These are phyloP conservation scores for Dothiorella sarmentorum DNA, from an alignment of 2,329 filamentous ascomycete genomes.

Conservation along the genomic window DNA sequence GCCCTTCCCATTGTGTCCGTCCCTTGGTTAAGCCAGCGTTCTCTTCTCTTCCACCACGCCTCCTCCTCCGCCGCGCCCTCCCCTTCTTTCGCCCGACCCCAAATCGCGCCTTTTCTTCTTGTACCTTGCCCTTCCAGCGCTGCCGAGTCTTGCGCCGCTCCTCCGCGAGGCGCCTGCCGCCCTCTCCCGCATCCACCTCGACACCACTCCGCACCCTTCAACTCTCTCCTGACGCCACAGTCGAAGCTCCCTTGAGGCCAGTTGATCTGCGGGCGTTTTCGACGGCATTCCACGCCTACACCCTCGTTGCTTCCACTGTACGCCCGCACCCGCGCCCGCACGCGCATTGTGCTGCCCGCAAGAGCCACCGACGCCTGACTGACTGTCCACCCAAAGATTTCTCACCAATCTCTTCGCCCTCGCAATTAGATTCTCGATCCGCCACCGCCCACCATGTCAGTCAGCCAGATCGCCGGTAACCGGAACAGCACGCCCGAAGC, in stretches of 20 bases:
- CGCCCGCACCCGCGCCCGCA: not conserved
- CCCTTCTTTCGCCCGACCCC: slow-evolving; percentile 1
- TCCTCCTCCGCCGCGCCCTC: not conserved
- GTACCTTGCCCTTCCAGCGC: slow-evolving; percentile 14
- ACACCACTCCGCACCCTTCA: slow-evolving; percentile 11
- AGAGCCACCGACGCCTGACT: not conserved
- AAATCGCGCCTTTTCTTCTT: slow-evolving; percentile 18
- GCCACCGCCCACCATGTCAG: slow-evolving; percentile 40
- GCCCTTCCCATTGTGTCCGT: not conserved
- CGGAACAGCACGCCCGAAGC: slow-evolving; percentile 97
- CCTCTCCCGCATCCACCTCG: too few species aligned
- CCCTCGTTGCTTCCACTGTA: slow-evolving; percentile 14
- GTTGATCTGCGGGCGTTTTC: slow-evolving; percentile 19
- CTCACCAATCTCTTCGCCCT: not conserved
- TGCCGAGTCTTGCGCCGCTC: not conserved
- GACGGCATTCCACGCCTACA: not conserved
- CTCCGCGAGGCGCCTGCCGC: slow-evolving; percentile 10
- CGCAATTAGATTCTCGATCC: not conserved
- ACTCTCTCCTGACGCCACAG: slow-evolving; percentile 16
- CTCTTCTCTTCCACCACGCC: slow-evolving; percentile 5
- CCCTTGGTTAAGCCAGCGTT: slow-evolving; percentile 5
- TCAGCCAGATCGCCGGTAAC: slow-evolving; percentile 58
- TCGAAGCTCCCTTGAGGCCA: slow-evolving; percentile 20
- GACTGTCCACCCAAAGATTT: not conserved
- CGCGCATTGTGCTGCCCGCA: not conserved